Base-by-base conservation (phyloP, 805 yeast species). In the Alloascoidea africana region DNA sequence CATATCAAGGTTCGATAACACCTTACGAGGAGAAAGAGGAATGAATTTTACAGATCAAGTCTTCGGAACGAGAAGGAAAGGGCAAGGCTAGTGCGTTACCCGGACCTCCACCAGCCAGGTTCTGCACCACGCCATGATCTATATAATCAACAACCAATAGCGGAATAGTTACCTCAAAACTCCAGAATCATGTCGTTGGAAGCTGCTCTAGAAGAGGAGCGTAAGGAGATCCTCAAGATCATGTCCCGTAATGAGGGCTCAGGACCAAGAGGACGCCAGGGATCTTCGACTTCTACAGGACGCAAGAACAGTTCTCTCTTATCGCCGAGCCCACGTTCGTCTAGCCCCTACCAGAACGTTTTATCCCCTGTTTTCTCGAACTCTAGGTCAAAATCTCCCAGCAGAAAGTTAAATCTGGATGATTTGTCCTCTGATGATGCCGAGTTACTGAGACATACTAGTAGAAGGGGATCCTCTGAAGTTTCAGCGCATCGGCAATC, bases 191-290 rank as follows among this genome's bases (percentile, higher is more conserved):
- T 45, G 49, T 46, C 51, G 4, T 36, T 48, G 18, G 51, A 45
- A 30, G 38, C 44, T 13, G 52, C 51, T 13, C 39, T 48, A 27
- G 51, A 48, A 38, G 52, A 48, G 33, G 51, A 47, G 16, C 42
- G 51, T 15, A 6, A 17, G 32, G n/a, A 14, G 6, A 32, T 16
- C 6, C 14, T 18, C 32, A 5, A 35, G 37, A 35, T 13, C 14
- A 17, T 16, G 4, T 18, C 17, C 16, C 34, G 34, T 13, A 33
- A 11, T 33, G 17, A 14, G 17, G 11, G n/a, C 37, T 4, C 17
- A 18, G 4, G 37, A 16, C 37, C 34, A 14, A 6, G 30, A 15
- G 5, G 15, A 27, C 17, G 17, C 6, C 15, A n/a, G 4, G 32
- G 17, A 14, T n/a, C 37, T 14, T 27, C 17, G 16, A 18, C 34